Conservation (phyloP, 2,329 filamentous ascomycete species). For the Hypoxylon rubiginosum region DNA sequence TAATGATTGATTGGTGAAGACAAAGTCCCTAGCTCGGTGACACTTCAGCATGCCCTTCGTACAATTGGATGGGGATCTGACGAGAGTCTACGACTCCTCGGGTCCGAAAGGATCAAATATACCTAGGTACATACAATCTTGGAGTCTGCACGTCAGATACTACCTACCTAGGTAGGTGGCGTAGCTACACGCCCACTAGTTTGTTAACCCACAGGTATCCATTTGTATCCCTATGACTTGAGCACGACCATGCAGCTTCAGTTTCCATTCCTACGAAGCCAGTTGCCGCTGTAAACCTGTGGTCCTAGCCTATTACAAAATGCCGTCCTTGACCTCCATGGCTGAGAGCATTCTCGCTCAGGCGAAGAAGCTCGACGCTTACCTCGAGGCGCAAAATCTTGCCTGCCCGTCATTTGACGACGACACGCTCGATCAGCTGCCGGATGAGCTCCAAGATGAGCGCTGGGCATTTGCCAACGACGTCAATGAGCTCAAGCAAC, state of each 20-base stretch:
- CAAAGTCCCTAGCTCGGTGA: too few relatives aligned
- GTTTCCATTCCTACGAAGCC: neutral
- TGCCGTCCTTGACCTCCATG: constrained; percentile 30
- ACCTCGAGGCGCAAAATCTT: constrained; percentile 30
- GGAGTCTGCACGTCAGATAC: too few relatives aligned
- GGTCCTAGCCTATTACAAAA: constrained; percentile 14
- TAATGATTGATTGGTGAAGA: too few relatives aligned
- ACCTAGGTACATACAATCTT: too few relatives aligned
- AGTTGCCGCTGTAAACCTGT: neutral
- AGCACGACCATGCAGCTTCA: constrained; percentile 1
- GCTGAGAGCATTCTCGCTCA: constrained; percentile 30
- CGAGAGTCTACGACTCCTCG: too few relatives aligned
- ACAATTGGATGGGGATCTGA: too few relatives aligned
- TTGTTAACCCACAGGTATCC: too few relatives aligned
- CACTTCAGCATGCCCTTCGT: too few relatives aligned
- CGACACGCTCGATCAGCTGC: constrained; percentile 33
- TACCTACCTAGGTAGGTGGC: too few relatives aligned
- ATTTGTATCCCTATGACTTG: neutral
- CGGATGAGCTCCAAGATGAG: constrained; percentile 30
- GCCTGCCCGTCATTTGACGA: constrained; percentile 31
- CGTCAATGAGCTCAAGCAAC: constrained; percentile 21
- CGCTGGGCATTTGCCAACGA: constrained; percentile 30
- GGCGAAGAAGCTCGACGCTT: constrained; percentile 31
- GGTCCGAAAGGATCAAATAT: too few relatives aligned
- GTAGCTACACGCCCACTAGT: too few relatives aligned